phyloP scores from a whole-genome alignment of 306 rosid genomes.

The Crotalaria pallida region DNA sequence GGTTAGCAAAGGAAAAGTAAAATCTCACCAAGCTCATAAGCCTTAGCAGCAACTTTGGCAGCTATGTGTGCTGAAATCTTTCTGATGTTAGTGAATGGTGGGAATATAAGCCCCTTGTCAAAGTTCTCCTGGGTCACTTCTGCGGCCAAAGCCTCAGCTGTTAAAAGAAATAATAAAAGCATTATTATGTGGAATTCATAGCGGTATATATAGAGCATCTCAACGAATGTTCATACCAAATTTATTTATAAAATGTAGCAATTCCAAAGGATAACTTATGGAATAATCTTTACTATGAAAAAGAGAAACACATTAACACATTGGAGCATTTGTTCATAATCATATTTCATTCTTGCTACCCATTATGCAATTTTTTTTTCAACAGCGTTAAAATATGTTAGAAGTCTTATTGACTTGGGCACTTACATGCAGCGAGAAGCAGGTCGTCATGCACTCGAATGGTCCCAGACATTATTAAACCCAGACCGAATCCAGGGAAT shows the following conservation, averaged over 20 bases:
- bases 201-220: neutral
- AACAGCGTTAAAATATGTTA: neutral
- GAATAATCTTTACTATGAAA: neutral
- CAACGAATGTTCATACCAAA: neutral
- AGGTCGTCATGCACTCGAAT: constrained; percentile 90
- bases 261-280: neutral
- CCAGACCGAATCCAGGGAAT: constrained; percentile 91
- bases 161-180: constrained; percentile 5
- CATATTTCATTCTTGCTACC: neutral
- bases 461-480: constrained; percentile 88
- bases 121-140: constrained; percentile 65
- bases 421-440: constrained; percentile 98
- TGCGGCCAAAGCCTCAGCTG: constrained; percentile 94
- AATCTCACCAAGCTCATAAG: constrained; percentile 81
- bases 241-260: neutral
- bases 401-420: neutral
- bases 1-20: neutral
- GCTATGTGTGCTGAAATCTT: constrained; percentile 94
- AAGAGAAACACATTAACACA: neutral
- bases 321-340: neutral
- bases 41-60: constrained; percentile 90
- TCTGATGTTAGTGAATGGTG: constrained; percentile 90
- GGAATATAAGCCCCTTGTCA: constrained; percentile 77
- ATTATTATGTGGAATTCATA: neutral
- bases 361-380: neutral